Evolutionary conservation across 2,329 filamentous ascomycete species (phyloP).

Genomic region (Ophioceras dolichostomum): DNA sequence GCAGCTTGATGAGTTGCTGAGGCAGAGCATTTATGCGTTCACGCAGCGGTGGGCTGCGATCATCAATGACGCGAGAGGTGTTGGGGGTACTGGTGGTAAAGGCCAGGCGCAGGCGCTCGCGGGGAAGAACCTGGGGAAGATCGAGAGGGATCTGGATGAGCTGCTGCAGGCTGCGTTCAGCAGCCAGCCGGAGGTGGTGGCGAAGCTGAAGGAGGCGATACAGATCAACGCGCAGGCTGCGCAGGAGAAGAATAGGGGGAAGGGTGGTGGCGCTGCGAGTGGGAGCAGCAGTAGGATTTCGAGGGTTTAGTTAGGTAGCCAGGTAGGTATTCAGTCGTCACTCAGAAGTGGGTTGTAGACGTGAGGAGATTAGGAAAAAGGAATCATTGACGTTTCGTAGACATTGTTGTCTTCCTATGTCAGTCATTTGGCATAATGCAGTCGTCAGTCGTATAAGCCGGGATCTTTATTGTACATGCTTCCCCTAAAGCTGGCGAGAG

Average conservation of each 20-base stretch:
- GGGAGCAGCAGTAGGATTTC: slow-evolving; percentile 8
- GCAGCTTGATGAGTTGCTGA: slow-evolving; percentile 49
- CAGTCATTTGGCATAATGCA: no score
- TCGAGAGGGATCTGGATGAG: slow-evolving; percentile 43
- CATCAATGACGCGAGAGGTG: slow-evolving; percentile 30
- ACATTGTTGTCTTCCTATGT: no score
- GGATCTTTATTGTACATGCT: no score
- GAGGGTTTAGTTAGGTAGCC: slow-evolving; percentile 5
- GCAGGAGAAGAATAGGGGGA: slow-evolving; percentile 22
- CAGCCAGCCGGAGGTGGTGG: slow-evolving; percentile 44
- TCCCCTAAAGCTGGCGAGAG: no score
- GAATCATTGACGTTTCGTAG: no score
- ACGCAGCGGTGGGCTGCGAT: slow-evolving; percentile 46
- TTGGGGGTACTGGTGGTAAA: not conserved
- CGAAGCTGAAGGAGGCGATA: slow-evolving; percentile 49
- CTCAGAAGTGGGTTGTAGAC: no score
- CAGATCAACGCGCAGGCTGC: slow-evolving; percentile 42
- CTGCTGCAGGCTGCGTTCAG: slow-evolving; percentile 46
- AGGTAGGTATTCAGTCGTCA: not conserved
- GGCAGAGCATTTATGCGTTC: slow-evolving; percentile 51
- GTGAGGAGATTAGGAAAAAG: no score
- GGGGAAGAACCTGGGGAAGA: slow-evolving; percentile 35
- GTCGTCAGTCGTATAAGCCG: no score
- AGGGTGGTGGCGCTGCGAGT: no score
- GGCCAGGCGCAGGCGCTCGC: slow-evolving; percentile 30